Evolutionary conservation across 2,329 filamentous ascomycete species (phyloP), one percentile per base, ranked within the genome.

Genomic region (Penicillium decumbens): DNA sequence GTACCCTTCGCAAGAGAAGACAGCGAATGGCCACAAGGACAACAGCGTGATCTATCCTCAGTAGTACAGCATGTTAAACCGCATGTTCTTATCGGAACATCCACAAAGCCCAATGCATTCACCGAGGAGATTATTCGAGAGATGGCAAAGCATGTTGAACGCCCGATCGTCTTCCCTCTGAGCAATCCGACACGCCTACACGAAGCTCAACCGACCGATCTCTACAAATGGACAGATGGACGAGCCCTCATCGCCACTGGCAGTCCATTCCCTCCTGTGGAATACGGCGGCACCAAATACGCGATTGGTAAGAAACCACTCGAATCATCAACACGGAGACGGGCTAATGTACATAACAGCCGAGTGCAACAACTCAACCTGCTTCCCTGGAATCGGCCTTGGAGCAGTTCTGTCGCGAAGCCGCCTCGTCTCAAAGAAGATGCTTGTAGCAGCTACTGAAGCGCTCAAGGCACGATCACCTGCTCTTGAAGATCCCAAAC

Each of bases 321-420:
- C 1, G 5, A 4, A 8, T 8, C 3, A 8, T 13, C 35, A 13
- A n/a, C 8, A 13, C 20, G 1, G 1, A 20, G 9, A 30, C 7
- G 15, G 18, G 15, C 25, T 42, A 18, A 29, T 38, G 15, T 5
- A 10, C 15, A 13, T 50, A 67, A 69, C 53, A 63, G 88, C 88
- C 23, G 89, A 95, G 69, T 95, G 90, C 72, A 95, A 95, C 72
- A 95, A 95, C 71, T 87, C 83, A 0, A 87, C 88, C 29, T 86
- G 86, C 13, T 95, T 95, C 68, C 89, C 89, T 0, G 89, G 89
- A 0, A 92, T 95, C 50, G 89, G 89, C 0, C 82, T 95, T 1
- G 90, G 89, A 9, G 81, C 81, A 6, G 80, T 95, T 0, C 79
- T 95, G 1, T 84, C 78, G 24, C 82, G 88, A 12, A 77, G 85